Conservation (phyloP, 805 yeast genomes). For the Ogataea philodendri region DNA sequence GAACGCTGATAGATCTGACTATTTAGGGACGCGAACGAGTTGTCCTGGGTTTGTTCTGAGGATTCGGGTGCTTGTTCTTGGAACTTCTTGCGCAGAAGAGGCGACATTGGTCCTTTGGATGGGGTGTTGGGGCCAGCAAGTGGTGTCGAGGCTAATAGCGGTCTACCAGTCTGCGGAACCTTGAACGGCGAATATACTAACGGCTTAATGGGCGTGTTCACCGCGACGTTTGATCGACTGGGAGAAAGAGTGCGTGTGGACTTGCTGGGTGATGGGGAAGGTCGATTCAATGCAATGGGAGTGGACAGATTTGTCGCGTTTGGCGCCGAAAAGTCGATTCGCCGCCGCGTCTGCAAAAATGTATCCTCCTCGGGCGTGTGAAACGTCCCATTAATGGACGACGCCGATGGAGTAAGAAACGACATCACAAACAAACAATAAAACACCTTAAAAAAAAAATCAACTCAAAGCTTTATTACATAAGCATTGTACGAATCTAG, state of each 20-base stretch:
- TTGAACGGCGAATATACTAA: conserved; percentile 35
- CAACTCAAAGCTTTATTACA: conserved; percentile 1
- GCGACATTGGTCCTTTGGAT: conserved; percentile 14
- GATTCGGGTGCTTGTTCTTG: conserved; percentile 14
- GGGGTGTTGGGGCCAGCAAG: conserved; percentile 6
- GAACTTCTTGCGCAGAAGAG: conserved; percentile 19
- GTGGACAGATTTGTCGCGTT: conserved; percentile 6
- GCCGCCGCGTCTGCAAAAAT: conserved; percentile 24
- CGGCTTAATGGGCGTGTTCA: conserved; percentile 33
- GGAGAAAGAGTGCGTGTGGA: conserved; percentile 8
- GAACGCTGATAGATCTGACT: conserved; percentile 24
- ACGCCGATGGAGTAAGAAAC: conserved; percentile 20
- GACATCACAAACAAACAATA: conserved; percentile 17
- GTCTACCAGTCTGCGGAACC: conserved; percentile 14
- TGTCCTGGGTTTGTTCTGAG: conserved; percentile 3
- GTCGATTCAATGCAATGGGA: conserved; percentile 4
- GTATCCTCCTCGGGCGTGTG: conserved; percentile 31
- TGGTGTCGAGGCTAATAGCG: conserved; percentile 16
- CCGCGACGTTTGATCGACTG: conserved; percentile 15
- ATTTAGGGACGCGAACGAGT: conserved; percentile 2
- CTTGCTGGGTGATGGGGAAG: conserved; percentile 8
- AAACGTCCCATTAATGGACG: conserved; percentile 21
- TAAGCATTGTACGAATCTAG: conserved; percentile 3
- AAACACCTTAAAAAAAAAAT: conserved; percentile 1
- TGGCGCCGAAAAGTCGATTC: conserved; percentile 13